Percentiles rank a stretch among this genome's conserved stretches.
These are phyloP conservation scores for Gossypium sturtianum DNA, from an alignment of 345 rosid genomes.

Conservation along the genomic window DNA sequence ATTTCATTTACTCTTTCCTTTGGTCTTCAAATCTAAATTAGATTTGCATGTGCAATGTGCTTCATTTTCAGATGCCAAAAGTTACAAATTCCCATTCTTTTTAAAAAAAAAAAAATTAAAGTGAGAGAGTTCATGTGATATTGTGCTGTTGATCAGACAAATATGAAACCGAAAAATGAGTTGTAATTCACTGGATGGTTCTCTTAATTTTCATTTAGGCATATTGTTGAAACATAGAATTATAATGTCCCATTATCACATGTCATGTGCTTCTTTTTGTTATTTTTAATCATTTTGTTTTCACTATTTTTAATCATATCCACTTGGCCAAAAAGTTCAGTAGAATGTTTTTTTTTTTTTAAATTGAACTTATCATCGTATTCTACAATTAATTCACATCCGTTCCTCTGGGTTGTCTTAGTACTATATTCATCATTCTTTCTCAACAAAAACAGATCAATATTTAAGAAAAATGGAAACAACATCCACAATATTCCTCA, in stretches of 20 bases:
- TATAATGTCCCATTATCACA: not conserved
- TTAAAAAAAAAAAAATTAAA: too few relatives aligned
- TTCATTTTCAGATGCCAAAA: not conserved
- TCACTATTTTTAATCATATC: not conserved
- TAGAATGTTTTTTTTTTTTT: too few relatives aligned
- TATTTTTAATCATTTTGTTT: not conserved
- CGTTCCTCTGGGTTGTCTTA: too few relatives aligned
- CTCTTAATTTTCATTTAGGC: not conserved
- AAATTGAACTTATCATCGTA: too few relatives aligned
- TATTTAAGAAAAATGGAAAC: too few relatives aligned
- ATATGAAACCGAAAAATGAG: not conserved
- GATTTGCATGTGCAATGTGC: not conserved
- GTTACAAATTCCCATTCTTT: not conserved
- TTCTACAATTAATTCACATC: too few relatives aligned
- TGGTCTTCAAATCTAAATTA: too few relatives aligned
- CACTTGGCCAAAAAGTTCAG: not conserved
- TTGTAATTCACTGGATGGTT: not conserved
- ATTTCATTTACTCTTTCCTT: too few relatives aligned
- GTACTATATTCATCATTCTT: too few relatives aligned
- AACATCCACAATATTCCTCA: too few relatives aligned
- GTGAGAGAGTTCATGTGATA: not conserved
- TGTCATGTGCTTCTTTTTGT: not conserved
- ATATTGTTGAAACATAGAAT: not conserved
- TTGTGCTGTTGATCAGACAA: not conserved
- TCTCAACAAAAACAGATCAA: too few relatives aligned